Evolutionary conservation across 1,284 basidiomycete species (phyloP).

Genomic region (Cystobasidium slooffiae): DNA sequence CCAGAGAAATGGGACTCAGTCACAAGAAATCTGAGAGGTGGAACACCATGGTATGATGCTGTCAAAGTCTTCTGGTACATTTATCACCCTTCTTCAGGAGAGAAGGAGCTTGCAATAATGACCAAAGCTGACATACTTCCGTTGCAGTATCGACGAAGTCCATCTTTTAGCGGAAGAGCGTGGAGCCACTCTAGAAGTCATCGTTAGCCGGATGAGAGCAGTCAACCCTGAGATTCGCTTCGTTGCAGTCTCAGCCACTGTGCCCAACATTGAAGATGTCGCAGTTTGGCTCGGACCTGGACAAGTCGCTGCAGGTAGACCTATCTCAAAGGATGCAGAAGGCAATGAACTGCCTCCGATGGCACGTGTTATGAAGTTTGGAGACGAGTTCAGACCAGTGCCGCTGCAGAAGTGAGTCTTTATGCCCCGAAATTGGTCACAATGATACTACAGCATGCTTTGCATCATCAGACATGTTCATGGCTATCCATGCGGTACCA

Average conservation of each 20-base stretch:
- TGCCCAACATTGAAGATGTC: constrained; percentile 89
- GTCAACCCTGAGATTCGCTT: constrained; percentile 70
- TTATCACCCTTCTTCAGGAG: constrained; percentile 5
- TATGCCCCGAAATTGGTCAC: too few relatives aligned
- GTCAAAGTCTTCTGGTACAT: constrained; percentile 60
- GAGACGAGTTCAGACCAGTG: constrained; percentile 86
- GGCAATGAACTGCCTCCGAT: constrained; percentile 51
- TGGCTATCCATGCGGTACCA: constrained; percentile 61
- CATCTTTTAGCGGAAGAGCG: constrained; percentile 88
- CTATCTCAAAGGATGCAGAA: constrained; percentile 55
- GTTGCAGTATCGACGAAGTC: constrained; percentile 77
- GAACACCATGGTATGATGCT: constrained; percentile 54
- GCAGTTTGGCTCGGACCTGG: constrained; percentile 79
- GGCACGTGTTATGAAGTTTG: constrained; percentile 80
- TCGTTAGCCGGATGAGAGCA: constrained; percentile 88
- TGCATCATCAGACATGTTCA: constrained; percentile 58
- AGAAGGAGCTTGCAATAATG: too few relatives aligned
- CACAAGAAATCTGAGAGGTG: constrained; percentile 73
- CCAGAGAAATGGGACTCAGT: constrained; percentile 95
- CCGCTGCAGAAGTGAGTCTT: constrained; percentile 71
- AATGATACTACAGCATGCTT: too few relatives aligned
- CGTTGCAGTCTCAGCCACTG: constrained; percentile 87
- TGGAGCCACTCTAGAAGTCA: constrained; percentile 89
- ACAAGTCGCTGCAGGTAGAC: constrained; percentile 44
- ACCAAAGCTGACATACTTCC: not conserved